These are phyloP conservation scores for Theobroma cacao DNA, from an alignment of 345 rosid species.

Conservation along the genomic window DNA sequence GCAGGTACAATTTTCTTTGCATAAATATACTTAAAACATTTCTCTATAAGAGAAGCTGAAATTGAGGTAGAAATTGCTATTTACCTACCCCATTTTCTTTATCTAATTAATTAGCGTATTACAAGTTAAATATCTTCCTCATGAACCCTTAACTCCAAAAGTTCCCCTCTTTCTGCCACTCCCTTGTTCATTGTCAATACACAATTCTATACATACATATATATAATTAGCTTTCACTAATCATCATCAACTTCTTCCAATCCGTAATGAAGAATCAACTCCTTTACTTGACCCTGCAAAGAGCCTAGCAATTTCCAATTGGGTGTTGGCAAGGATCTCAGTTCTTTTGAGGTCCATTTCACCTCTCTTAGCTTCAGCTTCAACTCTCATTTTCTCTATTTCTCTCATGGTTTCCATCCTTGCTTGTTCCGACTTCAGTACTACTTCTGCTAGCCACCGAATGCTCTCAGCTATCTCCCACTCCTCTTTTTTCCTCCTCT, in stretches of 20 bases:
- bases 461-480: conserved; percentile 78
- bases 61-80: background rate
- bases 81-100: conserved; percentile 5
- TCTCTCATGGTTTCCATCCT: conserved; percentile 91
- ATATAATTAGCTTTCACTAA: conserved; percentile 5
- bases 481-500: conserved; percentile 45
- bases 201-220: background rate
- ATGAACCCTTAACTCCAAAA: background rate
- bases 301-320: conserved; percentile 85
- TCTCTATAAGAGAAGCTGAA: background rate
- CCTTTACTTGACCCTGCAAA: conserved; percentile 56
- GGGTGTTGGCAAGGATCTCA: conserved; percentile 85
- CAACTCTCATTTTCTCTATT: conserved; percentile 83
- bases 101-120: background rate
- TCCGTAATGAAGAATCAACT: conserved; percentile 78
- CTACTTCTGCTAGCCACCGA: conserved; percentile 76
- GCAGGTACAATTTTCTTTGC: background rate
- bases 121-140: background rate
- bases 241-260: conserved; percentile 57
- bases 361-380: conserved; percentile 78
- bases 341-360: conserved; percentile 91
- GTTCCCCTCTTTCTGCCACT: background rate
- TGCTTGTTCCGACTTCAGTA: conserved; percentile 79
- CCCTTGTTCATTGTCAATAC: background rate
- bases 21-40: background rate